Evolutionary conservation across 2,329 filamentous ascomycete species (phyloP), one percentile per base, ranked within the genome.

Genomic region (Madurella fahalii): DNA sequence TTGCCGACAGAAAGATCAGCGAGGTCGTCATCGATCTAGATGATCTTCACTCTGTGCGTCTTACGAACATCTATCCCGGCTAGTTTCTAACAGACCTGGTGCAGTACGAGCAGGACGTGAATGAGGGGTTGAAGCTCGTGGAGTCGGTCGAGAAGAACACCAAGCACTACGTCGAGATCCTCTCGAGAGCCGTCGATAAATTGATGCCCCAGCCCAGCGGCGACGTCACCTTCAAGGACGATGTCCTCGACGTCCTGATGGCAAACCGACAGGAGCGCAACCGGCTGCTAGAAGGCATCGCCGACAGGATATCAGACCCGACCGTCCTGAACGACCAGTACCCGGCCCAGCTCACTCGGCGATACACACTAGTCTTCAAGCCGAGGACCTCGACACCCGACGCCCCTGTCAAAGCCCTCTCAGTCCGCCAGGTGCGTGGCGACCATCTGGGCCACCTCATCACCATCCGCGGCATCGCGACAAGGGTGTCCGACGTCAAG

Each of bases 351-450:
- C 83, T 99, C 50, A 96, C 90, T 5, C 86, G 94, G 57, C 84
- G 94, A 69, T 99, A 99, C 73, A 95, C 91, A 0, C 83, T 99
- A 54, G 93, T 95, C 68, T 96, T 99, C 78, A 96, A 95, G 76
- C 93, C 94, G 17, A 80, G 89, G 58, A 88, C 88, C n/a, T 81
- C 85, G 3, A 84, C 85, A 9, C 79, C 80, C 8, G 85, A 87
- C 64, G 82, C 82, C 49, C 75, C 77, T 2, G 68, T 74, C 44
- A 86, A 86, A 68, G 77, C 84, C 1, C 75, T 97, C 56, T 92
- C 94, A n/a, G 94, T 99, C 31, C 86, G 94, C 61, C 85, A 97
- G 67, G 90, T 99, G 31, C 86, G 89, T 41, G 94, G 93, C 63
- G 92, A 96, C 65, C 90, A 99, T 69, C 81, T 99, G 2, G 94